Evolutionary conservation across 2,329 filamentous ascomycete species (phyloP).

Genomic region (Penicillium sp.): DNA sequence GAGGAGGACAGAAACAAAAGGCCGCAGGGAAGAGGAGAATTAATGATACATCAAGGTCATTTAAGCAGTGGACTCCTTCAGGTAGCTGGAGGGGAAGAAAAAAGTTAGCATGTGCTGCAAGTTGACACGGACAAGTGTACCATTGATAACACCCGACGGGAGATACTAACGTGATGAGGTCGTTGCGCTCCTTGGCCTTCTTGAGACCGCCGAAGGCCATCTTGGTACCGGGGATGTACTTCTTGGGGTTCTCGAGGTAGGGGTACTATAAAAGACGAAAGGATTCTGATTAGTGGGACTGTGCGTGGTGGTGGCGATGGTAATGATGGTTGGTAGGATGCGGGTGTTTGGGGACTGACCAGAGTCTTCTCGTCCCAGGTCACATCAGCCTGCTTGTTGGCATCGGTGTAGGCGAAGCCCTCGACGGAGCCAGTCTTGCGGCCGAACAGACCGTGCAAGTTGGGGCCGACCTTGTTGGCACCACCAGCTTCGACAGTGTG

Average conservation of each 20-base stretch:
- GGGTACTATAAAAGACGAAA: conserved; percentile 57
- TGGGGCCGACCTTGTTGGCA: conserved; percentile 96
- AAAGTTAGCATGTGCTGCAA: neutral
- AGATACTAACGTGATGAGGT: conserved; percentile 82
- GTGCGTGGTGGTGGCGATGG: no score
- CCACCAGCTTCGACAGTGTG: conserved; percentile 88
- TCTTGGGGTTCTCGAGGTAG: conserved; percentile 99
- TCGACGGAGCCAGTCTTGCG: conserved; percentile 88
- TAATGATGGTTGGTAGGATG: no score
- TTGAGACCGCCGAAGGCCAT: conserved; percentile 99
- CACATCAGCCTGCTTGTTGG: conserved; percentile 97
- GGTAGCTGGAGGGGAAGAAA: conserved; percentile 25
- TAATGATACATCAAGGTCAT: conserved; percentile 20
- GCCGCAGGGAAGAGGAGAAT: conserved; percentile 8
- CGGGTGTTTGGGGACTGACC: conserved; percentile 46
- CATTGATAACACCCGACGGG: neutral
- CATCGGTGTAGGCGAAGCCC: conserved; percentile 96
- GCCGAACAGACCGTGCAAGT: conserved; percentile 94
- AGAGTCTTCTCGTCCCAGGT: conserved; percentile 81
- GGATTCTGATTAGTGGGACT: neutral
- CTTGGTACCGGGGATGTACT: conserved; percentile 99
- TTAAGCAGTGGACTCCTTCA: conserved; percentile 36
- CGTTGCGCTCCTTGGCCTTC: conserved; percentile 99
- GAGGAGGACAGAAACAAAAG: conserved; percentile 15
- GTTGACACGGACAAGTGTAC: no score